Conservation (phyloP, 2,329 filamentous ascomycete genomes). For the Colletotrichum sp. region DNA sequence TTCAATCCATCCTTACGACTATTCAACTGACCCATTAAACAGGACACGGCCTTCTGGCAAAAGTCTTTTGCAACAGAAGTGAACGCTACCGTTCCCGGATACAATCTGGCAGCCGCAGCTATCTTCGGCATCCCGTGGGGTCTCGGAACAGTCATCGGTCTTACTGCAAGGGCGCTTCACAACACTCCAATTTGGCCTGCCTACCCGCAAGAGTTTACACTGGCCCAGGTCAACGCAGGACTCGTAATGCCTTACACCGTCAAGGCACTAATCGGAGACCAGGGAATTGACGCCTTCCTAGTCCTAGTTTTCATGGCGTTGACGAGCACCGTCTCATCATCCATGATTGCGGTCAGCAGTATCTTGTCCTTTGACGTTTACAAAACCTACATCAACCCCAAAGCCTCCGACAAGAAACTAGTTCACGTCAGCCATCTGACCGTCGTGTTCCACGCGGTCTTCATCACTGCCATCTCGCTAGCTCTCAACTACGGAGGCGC, state of each 20-base stretch:
- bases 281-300: not conserved
- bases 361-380: not conserved
- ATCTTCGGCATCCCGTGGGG: not conserved
- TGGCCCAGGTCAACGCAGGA: not conserved
- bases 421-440: not conserved
- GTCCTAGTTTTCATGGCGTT: not conserved
- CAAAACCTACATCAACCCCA: not conserved
- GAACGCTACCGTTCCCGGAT: not conserved
- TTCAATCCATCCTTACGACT: not conserved
- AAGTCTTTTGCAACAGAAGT: not conserved
- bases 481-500: not conserved
- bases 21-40: not conserved
- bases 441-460: not conserved
- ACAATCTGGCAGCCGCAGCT: not conserved
- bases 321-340: not conserved
- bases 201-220: not conserved
- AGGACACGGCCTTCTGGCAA: not conserved
- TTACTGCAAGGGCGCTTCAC: not conserved
- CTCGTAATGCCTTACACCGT: not conserved
- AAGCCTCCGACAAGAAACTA: not conserved
- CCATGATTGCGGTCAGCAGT: not conserved
- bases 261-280: not conserved
- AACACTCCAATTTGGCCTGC: not conserved
- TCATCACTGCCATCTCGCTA: not conserved
- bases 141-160: not conserved